Base-by-base conservation (phyloP, 1,284 basidiomycete genomes). In the Cystobasidium pallidum region DNA sequence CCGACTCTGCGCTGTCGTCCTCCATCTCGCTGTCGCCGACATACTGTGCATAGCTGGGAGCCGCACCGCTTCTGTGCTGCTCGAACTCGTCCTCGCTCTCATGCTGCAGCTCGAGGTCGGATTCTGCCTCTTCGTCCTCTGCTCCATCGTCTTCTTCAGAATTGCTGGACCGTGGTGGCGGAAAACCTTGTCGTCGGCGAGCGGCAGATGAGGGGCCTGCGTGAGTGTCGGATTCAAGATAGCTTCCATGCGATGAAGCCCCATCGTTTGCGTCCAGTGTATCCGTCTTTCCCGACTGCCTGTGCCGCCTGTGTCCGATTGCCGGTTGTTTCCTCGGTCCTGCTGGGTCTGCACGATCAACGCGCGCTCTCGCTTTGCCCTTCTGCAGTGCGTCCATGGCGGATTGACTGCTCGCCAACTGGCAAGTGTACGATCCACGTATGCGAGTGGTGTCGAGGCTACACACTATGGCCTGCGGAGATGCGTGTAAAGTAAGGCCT, bases 11-110 rank as follows among this genome's bases (percentile, higher is more conserved):
- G 6, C 64, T 72, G 4, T 62, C 73, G 13, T 73, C 74, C 2
- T 47, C 43, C 36, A 54, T 65, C 0, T 74, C 72, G 54, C 66
- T 68, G 36, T 68, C 66, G 30, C 66, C 66, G 26, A 58, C 36
- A 57, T 68, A 68, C 39, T 68, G 66, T 13, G 66, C 66, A 58
- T 58, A 68, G 15, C 41, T 59, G 28, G 66, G 28, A n/a, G 52
- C 41, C 10, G 78, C 79, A 2, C 76, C 79, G 2, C 79, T 79
- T 6, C 78, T 78, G 0, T 78, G 79, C 2, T 78, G 79, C n/a
- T 74, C 78, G 4, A 79, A 80, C 0, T 76, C 79, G 1, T 77
- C 78, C 0, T 77, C 79, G 1, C 78, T 78, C 28, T 65, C 58
- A 21, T 61, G 39, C 39, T 61, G n/a, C n/a, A 61, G 24, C 6